Evolutionary conservation across 192 early-diverging fungal genomes (phyloP).

Genomic region (Linderina pennispora): DNA sequence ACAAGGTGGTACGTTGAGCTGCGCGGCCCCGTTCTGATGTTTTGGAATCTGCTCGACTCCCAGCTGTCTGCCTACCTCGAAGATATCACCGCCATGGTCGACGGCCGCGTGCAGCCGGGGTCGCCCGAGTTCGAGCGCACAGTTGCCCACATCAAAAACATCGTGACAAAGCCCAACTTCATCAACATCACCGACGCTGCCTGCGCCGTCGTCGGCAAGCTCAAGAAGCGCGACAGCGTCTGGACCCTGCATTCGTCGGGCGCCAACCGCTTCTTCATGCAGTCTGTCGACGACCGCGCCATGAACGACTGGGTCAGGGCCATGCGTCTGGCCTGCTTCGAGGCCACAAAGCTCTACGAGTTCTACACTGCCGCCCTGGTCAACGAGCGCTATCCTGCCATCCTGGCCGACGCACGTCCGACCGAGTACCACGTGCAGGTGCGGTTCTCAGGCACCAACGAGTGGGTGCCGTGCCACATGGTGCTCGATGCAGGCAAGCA

Average conservation of each 20-base stretch:
- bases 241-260: constrained; percentile 65
- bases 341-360: constrained; percentile 68
- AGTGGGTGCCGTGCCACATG: constrained; percentile 50
- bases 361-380: constrained; percentile 57
- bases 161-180: constrained; percentile 54
- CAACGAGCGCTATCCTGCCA: constrained; percentile 29
- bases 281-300: constrained; percentile 48
- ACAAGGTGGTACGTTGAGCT: constrained; percentile 68
- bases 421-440: constrained; percentile 33
- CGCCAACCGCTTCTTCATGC: constrained; percentile 63
- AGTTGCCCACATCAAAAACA: constrained; percentile 44
- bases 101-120: constrained; percentile 29
- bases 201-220: constrained; percentile 53
- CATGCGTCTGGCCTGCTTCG: constrained; percentile 68
- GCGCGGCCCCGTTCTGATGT: constrained; percentile 58
- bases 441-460: constrained; percentile 45
- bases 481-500: constrained; percentile 7
- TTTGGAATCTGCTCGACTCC: constrained; percentile 52
- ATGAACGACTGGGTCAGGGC: constrained; percentile 67
- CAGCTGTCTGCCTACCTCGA: constrained; percentile 47
- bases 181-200: constrained; percentile 72
- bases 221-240: constrained; percentile 51
- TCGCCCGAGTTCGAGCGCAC: constrained; percentile 45
- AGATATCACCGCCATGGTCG: constrained; percentile 44
- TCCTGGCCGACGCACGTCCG: constrained; percentile 17